These are phyloP conservation scores for Ganoderma sinense DNA, from an alignment of 1,284 basidiomycete species.

Conservation along the genomic window DNA sequence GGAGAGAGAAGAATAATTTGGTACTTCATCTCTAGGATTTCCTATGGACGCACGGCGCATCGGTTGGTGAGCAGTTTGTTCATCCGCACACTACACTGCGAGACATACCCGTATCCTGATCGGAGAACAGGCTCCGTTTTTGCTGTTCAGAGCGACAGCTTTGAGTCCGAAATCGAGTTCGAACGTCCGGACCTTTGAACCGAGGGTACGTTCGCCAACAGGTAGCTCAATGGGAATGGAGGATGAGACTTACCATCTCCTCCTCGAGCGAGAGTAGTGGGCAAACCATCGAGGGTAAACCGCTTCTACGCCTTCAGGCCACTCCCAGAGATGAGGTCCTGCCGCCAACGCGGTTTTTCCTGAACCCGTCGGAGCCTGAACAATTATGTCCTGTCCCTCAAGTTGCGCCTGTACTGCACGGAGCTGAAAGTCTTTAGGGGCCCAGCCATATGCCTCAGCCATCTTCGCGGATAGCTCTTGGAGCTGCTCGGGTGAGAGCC, in stretches of 20 bases:
- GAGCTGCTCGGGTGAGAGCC: too few species aligned
- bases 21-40: too few species aligned
- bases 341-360: constrained; percentile 31
- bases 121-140: not conserved
- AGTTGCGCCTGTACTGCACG: constrained; percentile 21
- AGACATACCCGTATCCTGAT: too few species aligned
- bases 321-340: constrained; percentile 36
- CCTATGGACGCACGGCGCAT: not conserved
- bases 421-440: constrained; percentile 33
- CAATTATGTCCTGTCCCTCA: constrained; percentile 21
- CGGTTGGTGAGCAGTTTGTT: too few species aligned
- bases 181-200: not conserved
- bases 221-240: too few species aligned
- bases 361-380: constrained; percentile 27
- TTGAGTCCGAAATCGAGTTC: not conserved
- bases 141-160: not conserved
- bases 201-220: too few species aligned
- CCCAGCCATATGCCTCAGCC: not conserved
- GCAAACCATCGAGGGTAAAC: constrained; percentile 44
- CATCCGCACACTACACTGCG: too few species aligned
- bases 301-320: constrained; percentile 32
- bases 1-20: too few species aligned
- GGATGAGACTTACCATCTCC: constrained; percentile 46
- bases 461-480: too few species aligned
- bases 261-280: constrained; percentile 47